Evolutionary conservation across 208 protist genomes (phyloP).

Genomic region (Trypanosoma caninum): DNA sequence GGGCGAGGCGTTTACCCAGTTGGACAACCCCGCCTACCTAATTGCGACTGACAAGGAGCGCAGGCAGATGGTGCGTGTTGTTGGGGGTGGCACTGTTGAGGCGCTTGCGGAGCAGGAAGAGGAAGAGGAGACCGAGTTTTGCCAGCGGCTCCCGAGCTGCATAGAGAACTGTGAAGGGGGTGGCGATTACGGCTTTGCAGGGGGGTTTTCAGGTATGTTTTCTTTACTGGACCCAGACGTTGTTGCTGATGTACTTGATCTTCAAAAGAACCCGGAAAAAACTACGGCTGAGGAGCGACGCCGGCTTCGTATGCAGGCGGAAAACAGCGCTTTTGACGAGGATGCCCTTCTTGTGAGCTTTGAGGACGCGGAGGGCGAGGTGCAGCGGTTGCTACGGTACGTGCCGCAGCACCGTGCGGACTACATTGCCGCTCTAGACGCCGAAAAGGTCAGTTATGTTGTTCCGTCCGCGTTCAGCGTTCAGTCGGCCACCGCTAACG

Average conservation of each 20-base stretch:
- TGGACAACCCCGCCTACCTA: slow-evolving; percentile 86
- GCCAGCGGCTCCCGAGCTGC: slow-evolving; percentile 32
- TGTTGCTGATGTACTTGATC: slow-evolving; percentile 51
- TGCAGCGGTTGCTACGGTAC: slow-evolving; percentile 57
- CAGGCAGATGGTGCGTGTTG: slow-evolving; percentile 33
- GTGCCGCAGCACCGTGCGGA: slow-evolving; percentile 55
- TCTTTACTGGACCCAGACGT: slow-evolving; percentile 46
- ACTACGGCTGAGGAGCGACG: slow-evolving; percentile 50
- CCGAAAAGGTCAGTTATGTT: slow-evolving; percentile 21
- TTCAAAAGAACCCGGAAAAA: slow-evolving; percentile 43
- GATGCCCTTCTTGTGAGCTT: slow-evolving; percentile 63
- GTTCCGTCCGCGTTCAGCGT: background rate
- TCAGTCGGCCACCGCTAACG: background rate
- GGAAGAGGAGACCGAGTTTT: slow-evolving; percentile 69
- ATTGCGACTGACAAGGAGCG: slow-evolving; percentile 84
- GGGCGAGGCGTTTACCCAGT: slow-evolving; percentile 63
- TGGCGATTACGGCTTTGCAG: slow-evolving; percentile 80
- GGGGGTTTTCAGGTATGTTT: slow-evolving; percentile 77
- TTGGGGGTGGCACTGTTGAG: slow-evolving; percentile 12
- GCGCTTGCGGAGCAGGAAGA: slow-evolving; percentile 29
- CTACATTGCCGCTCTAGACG: slow-evolving; percentile 43
- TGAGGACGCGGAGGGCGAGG: slow-evolving; percentile 70
- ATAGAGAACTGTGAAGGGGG: slow-evolving; percentile 17
- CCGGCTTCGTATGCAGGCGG: slow-evolving; percentile 33
- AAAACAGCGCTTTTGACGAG: slow-evolving; percentile 65